phyloP scores from a whole-genome alignment of 768 basidiomycete genomes.

The Tulasnella sp. region DNA sequence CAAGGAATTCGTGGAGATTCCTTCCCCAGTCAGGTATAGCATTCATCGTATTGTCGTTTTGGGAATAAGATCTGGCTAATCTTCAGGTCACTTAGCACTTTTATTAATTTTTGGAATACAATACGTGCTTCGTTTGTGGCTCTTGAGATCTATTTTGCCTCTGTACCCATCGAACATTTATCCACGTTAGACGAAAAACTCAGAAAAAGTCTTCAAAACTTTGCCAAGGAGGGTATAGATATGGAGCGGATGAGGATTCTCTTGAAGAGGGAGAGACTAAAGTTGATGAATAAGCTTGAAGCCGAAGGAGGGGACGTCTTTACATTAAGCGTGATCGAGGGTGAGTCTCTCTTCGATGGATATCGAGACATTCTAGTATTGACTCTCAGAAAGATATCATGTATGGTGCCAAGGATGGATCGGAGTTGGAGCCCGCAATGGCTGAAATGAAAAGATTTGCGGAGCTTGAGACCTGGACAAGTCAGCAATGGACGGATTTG shows the following conservation, averaged over 20 bases:
- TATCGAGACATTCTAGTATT: too few species aligned
- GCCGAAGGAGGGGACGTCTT: conserved; percentile 72
- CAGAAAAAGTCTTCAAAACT: conserved; percentile 50
- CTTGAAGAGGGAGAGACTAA: conserved; percentile 79
- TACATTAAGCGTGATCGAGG: conserved; percentile 51
- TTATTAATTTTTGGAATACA: conserved; percentile 74
- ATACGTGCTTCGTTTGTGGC: conserved; percentile 57
- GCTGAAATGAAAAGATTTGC: conserved; percentile 67
- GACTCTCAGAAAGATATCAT: too few species aligned
- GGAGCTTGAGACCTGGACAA: conserved; percentile 55
- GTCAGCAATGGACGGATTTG: conserved; percentile 60
- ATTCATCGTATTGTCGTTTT: too few species aligned
- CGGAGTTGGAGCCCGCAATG: conserved; percentile 57
- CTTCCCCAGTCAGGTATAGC: conserved; percentile 71
- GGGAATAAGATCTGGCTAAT: too few species aligned
- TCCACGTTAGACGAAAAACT: conserved; percentile 58
- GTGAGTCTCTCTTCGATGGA: too few species aligned
- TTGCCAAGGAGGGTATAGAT: conserved; percentile 66
- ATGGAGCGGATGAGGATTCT: conserved; percentile 83
- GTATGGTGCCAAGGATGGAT: conserved; percentile 73
- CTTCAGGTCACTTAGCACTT: conserved; percentile 41
- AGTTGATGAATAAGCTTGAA: conserved; percentile 72
- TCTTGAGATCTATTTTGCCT: conserved; percentile 65
- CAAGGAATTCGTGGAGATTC: conserved; percentile 86
- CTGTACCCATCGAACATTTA: conserved; percentile 70